Base-by-base conservation (phyloP, 768 basidiomycete species). In the Trametes maxima region DNA sequence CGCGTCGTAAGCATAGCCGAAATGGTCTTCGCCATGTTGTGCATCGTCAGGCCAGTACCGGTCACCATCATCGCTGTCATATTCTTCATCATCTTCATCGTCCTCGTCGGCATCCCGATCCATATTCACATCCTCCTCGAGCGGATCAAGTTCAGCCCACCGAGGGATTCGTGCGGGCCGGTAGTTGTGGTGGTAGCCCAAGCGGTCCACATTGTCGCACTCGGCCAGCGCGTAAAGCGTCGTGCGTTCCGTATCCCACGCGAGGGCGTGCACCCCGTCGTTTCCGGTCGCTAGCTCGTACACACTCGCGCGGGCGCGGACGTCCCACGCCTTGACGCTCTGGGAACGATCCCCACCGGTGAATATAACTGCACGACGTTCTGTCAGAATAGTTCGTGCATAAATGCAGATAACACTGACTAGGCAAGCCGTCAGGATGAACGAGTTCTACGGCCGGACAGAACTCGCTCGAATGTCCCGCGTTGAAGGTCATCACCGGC, bases 231-330 rank as follows among this genome's bases (percentile, higher is more conserved):
- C 78, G 58, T 73, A 77, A 8, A 79, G 67, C 5, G 70, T 59
- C 24, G 69, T 69, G 22, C 44, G 50, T n/a, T 12, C n/a, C n/a
- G 46, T 19, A 42, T 54, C 75, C 78, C 77, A 79, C 1, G 68
- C 67, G 57, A 80, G 59, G 11, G 62, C 56, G 1, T 37, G 44
- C 1, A 80, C 78, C 3, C 46, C 22, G 54, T 78, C 80, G 60
- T 80, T 81, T 8, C 79, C 79, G 1, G 78, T 79, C 1, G 75
- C 68, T 12, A 80, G 69, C 49, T 80, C 78, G 63, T 79, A 80
- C 0, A 78, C 67, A 1, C 65, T 28, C 10, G 58, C 60, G 8
- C 62, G 67, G 0, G 75, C 73, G 36, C 78, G 76, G 14, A 78
- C 43, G 52, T 81, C 79, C 78, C 78, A 80, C 13, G 77, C 17